A percentile compares a stretch with the other conserved stretches of the same genome.
These are phyloP conservation scores for Ophiocordyceps australis DNA, from an alignment of 2,329 filamentous ascomycete species.

Conservation along the genomic window DNA sequence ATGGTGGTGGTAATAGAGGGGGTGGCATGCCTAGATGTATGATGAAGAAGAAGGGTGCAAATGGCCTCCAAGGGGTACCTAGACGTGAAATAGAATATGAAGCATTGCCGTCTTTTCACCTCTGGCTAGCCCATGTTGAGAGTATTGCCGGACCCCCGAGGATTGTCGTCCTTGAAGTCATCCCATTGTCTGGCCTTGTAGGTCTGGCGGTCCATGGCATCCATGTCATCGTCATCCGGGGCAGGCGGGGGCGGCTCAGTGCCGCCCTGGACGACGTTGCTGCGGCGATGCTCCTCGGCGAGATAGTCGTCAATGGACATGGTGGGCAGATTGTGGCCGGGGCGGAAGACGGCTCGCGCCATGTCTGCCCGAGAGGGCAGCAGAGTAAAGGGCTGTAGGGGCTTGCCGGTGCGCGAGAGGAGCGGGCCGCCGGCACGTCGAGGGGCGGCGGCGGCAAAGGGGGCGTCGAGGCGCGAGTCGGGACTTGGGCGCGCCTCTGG, in stretches of 20 bases:
- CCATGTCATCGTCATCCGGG: constrained; percentile 76
- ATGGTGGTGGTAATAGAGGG: too few species aligned
- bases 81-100: too few species aligned
- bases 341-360: constrained; percentile 65
- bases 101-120: too few species aligned
- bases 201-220: constrained; percentile 76
- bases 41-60: too few species aligned
- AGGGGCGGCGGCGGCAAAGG: constrained; percentile 28
- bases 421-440: constrained; percentile 43
- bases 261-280: constrained; percentile 81
- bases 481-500: constrained; percentile 16
- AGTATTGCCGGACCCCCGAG: constrained; percentile 68
- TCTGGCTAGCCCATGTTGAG: constrained; percentile 47
- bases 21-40: too few species aligned
- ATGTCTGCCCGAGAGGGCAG: constrained; percentile 60
- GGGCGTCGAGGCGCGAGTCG: constrained; percentile 47
- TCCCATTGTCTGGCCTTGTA: constrained; percentile 94
- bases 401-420: constrained; percentile 62
- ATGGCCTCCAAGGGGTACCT: too few species aligned
- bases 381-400: constrained; percentile 79
- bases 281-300: constrained; percentile 70
- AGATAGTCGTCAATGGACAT: constrained; percentile 98
- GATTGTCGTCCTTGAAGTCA: constrained; percentile 81
- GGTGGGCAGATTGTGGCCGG: constrained; percentile 84
- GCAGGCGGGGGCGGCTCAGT: constrained; percentile 55